These are phyloP conservation scores for Vachellia pachyceras DNA, from an alignment of 306 rosid genomes.

Conservation along the genomic window DNA sequence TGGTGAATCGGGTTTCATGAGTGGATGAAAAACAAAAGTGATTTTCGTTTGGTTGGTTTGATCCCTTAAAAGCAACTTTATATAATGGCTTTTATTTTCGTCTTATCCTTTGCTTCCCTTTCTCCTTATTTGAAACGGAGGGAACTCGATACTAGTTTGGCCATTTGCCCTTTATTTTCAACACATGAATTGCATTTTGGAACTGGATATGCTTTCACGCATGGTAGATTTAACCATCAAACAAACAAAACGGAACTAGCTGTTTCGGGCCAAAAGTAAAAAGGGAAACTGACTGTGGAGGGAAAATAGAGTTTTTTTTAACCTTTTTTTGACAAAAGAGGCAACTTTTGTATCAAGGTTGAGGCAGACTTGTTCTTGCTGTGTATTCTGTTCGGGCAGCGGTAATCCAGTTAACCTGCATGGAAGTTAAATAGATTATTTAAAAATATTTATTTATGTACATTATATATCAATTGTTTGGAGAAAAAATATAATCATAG, in stretches of 20 bases:
- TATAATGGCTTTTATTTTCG: neutral
- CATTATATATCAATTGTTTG: too few relatives aligned
- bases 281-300: neutral
- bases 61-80: neutral
- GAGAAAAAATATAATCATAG: too few relatives aligned
- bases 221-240: neutral
- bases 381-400: too few relatives aligned
- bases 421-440: too few relatives aligned
- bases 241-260: neutral
- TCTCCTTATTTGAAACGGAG: neutral
- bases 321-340: neutral
- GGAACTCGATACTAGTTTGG: too few relatives aligned
- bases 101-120: neutral
- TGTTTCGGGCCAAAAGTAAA: neutral
- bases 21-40: too few relatives aligned
- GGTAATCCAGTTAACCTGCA: too few relatives aligned
- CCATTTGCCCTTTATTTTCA: neutral
- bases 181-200: constrained; percentile 5
- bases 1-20: too few relatives aligned
- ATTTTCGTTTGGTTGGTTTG: constrained; percentile 18
- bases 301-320: too few relatives aligned
- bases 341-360: neutral
- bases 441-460: too few relatives aligned
- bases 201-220: too few relatives aligned
- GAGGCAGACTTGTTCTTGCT: too few relatives aligned